These are phyloP conservation scores for Pseudogymnoascus sp. DNA, from an alignment of 2,329 filamentous ascomycete species.

Conservation along the genomic window DNA sequence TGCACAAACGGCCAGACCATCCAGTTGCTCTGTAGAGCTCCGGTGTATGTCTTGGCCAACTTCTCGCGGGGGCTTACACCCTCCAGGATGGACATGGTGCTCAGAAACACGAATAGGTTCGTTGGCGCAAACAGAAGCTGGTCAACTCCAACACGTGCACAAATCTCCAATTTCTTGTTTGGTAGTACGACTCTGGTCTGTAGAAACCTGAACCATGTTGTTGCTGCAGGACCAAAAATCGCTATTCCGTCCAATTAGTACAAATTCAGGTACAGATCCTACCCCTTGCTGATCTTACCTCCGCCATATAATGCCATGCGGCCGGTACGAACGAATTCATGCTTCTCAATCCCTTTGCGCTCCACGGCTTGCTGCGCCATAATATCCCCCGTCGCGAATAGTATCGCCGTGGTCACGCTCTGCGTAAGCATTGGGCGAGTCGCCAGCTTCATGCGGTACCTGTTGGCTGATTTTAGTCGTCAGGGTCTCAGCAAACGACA, in stretches of 20 bases:
- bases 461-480: constrained; percentile 29
- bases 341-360: constrained; percentile 67
- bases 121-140: constrained; percentile 60
- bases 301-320: constrained; percentile 79
- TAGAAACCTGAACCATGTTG: constrained; percentile 64
- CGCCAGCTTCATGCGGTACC: constrained; percentile 83
- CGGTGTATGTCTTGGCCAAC: constrained; percentile 51
- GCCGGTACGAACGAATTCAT: constrained; percentile 65
- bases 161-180: constrained; percentile 52
- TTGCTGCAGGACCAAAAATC: constrained; percentile 66
- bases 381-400: constrained; percentile 88
- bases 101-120: constrained; percentile 61
- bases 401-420: constrained; percentile 79
- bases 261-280: background rate
- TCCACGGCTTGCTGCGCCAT: constrained; percentile 90
- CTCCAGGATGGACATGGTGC: constrained; percentile 62
- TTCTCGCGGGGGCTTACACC: constrained; percentile 55
- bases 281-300: constrained; percentile 42
- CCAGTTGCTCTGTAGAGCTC: constrained; percentile 62
- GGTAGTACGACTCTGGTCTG: constrained; percentile 53
- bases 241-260: constrained; percentile 34
- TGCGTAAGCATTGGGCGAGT: constrained; percentile 82
- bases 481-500: background rate
- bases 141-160: constrained; percentile 57
- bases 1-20: constrained; percentile 66